These are phyloP conservation scores for Nemania serpens DNA, from an alignment of 2,329 filamentous ascomycete genomes.

Conservation along the genomic window DNA sequence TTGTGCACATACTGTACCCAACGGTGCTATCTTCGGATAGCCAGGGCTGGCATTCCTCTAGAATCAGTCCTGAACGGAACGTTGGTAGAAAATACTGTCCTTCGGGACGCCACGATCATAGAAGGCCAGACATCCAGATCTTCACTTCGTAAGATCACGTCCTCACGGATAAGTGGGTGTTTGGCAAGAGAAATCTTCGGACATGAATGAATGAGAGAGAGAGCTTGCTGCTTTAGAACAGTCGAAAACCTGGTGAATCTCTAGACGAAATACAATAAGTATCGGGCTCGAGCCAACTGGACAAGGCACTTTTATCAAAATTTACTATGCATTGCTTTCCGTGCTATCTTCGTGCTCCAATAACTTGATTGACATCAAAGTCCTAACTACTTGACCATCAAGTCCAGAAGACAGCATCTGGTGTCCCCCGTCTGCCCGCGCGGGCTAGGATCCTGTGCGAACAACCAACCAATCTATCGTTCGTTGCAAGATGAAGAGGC, in stretches of 20 bases:
- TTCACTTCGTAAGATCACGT: conserved; percentile 30
- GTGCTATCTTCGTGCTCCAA: not conserved
- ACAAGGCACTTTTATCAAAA: not conserved
- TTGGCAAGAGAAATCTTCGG: conserved; percentile 48
- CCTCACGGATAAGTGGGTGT: conserved; percentile 38
- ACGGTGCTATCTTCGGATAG: conserved; percentile 76
- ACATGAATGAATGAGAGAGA: conserved; percentile 33
- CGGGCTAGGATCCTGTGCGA: not conserved
- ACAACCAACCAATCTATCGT: not conserved
- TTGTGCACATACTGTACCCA: conserved; percentile 50
- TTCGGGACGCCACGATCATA: conserved; percentile 41
- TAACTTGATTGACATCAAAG: not conserved
- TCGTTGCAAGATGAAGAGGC: not conserved
- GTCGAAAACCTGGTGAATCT: not conserved
- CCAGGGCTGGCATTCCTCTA: conserved; percentile 71
- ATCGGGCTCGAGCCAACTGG: not conserved
- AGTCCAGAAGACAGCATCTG: too few relatives aligned
- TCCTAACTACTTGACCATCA: not conserved
- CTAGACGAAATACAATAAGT: not conserved
- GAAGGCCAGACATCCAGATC: conserved; percentile 43
- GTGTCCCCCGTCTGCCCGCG: too few relatives aligned
- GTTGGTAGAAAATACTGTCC: conserved; percentile 67
- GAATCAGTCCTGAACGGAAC: conserved; percentile 79
- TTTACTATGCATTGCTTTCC: not conserved
- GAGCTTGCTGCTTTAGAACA: not conserved